Evolutionary conservation across 2,329 filamentous ascomycete genomes (phyloP), one percentile per base, ranked within the genome.

Genomic region (Scedosporium aurantiacum): DNA sequence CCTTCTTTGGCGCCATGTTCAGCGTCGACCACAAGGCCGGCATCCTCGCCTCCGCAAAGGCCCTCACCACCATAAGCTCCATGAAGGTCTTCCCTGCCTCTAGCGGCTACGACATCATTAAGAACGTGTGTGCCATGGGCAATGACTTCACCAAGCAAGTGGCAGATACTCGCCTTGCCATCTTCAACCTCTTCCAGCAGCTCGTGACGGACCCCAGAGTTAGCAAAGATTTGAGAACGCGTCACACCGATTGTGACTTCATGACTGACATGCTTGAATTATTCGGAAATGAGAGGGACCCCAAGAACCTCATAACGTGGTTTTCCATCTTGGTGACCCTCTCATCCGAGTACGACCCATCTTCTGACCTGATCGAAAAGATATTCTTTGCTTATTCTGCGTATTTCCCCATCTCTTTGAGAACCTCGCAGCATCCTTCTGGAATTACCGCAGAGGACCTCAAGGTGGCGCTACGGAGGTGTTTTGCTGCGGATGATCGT

Each of bases 361-460:
- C 79, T 0, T 64, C 74, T 4, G 77, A 79, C 7, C 71, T 82
- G 2, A 72, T 77, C 7, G 76, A 77, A 37, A 76, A 79, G 61
- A 73, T 82, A 2, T 85, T 83, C 68, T 77, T 77, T 61, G 71
- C 77, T 1, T 84, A 83, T 69, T 83, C 83, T 14, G 79, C 79
- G 32, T 85, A 85, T 68, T 85, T 84, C 64, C 82, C 82, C 16
- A 85, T 85, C 61, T 82, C 81, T 0, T 70, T 85, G 52, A 75
- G 81, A 28, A 76, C 76, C 61, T 78, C 81, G 0, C 76, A 79
- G 25, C 78, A 78, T 4, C 72, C 76, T 0, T 74, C 75, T 40
- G 75, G 76, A 5, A 76, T 84, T 45, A 84, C 82, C 1, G 79
- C 81, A 5, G 80, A 84, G 41, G 76, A 83, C 57, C 71, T 85